phyloP scores from a whole-genome alignment of 2,329 filamentous ascomycete species.

The Fusarium torreyae region DNA sequence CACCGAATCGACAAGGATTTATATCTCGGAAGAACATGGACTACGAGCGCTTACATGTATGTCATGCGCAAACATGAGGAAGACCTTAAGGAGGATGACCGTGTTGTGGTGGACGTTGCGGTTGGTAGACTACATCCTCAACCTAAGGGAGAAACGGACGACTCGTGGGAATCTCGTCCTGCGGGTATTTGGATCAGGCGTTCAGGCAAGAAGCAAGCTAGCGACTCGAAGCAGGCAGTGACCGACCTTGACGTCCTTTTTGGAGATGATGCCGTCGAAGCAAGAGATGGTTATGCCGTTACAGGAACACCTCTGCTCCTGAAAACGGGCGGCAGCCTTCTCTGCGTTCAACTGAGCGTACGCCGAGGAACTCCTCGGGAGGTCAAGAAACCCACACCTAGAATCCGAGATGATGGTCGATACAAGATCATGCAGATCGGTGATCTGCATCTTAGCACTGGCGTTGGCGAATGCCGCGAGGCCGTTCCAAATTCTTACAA shows the following conservation, averaged over 20 bases:
- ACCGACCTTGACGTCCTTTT: slow-evolving; percentile 90
- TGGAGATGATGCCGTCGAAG: slow-evolving; percentile 92
- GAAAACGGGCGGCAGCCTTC: slow-evolving; percentile 71
- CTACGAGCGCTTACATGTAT: slow-evolving; percentile 84
- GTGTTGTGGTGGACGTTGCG: slow-evolving; percentile 83
- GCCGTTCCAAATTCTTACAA: slow-evolving; percentile 82
- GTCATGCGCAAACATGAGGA: slow-evolving; percentile 89
- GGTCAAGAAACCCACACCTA: slow-evolving; percentile 77
- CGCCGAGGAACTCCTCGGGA: slow-evolving; percentile 78
- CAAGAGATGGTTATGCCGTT: slow-evolving; percentile 86
- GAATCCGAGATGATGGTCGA: slow-evolving; percentile 88
- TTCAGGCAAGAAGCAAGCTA: slow-evolving; percentile 78
- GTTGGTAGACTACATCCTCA: slow-evolving; percentile 81
- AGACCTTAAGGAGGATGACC: slow-evolving; percentile 81
- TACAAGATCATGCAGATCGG: slow-evolving; percentile 98
- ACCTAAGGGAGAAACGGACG: slow-evolving; percentile 62
- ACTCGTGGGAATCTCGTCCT: slow-evolving; percentile 83
- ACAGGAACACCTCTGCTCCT: slow-evolving; percentile 81
- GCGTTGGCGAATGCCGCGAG: slow-evolving; percentile 87
- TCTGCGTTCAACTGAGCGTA: slow-evolving; percentile 83
- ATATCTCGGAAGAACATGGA: slow-evolving; percentile 81
- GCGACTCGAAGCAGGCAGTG: slow-evolving; percentile 80
- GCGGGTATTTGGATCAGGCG: slow-evolving; percentile 88
- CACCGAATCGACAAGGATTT: slow-evolving; percentile 91
- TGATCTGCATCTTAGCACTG: slow-evolving; percentile 95